Conservation (phyloP, 306 rosid species). For the Trifolium repens region DNA sequence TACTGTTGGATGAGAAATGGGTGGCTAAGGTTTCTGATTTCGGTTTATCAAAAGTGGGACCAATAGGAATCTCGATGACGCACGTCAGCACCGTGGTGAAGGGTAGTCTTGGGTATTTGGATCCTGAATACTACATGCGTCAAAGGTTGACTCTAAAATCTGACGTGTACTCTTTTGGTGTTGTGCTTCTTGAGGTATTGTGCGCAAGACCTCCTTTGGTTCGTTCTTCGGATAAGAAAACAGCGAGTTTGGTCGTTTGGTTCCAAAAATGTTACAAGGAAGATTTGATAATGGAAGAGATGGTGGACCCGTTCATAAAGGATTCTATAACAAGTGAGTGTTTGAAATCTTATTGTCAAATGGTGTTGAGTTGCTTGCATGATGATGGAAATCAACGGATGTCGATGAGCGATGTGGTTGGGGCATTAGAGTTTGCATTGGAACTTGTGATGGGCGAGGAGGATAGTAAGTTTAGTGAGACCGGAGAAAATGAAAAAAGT, state of each 20-base stretch:
- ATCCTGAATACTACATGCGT: constrained; percentile 25
- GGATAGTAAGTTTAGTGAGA: background rate
- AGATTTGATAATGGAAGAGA: constrained; percentile 8
- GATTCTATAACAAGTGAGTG: constrained; percentile 27
- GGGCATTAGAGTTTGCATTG: constrained; percentile 44
- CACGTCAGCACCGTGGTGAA: constrained; percentile 33
- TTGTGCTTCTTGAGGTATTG: constrained; percentile 50
- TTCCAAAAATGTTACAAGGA: background rate
- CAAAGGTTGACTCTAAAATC: constrained; percentile 47
- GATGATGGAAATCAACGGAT: constrained; percentile 52
- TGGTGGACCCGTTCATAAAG: constrained; percentile 43
- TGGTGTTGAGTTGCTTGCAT: constrained; percentile 46
- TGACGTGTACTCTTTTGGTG: constrained; percentile 58
- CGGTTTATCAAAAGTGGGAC: constrained; percentile 45
- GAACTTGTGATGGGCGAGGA: constrained; percentile 40
- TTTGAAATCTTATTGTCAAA: constrained; percentile 30
- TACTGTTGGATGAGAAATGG: constrained; percentile 48
- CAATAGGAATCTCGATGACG: background rate
- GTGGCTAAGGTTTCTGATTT: constrained; percentile 50
- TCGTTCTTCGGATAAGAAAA: background rate
- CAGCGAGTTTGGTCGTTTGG: constrained; percentile 42
- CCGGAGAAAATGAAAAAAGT: background rate
- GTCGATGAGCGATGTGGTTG: constrained; percentile 54
- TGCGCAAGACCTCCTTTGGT: constrained; percentile 41
- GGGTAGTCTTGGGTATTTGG: constrained; percentile 31